These are phyloP conservation scores for Venturia aucupariae DNA, from an alignment of 2,329 filamentous ascomycete species.

Conservation along the genomic window DNA sequence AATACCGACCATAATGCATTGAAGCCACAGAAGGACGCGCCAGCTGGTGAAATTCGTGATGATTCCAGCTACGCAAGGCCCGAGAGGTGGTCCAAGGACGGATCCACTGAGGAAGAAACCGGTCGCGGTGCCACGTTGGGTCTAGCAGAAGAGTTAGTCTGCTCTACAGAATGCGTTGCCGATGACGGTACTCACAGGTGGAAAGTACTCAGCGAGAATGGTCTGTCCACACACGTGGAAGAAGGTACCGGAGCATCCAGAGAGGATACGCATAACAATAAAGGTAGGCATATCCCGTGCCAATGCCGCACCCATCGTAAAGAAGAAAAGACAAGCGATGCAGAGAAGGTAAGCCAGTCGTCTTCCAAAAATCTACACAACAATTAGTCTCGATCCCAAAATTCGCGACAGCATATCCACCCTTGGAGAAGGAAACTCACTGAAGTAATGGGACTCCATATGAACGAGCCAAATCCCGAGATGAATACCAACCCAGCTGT, in stretches of 20 bases:
- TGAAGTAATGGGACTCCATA: neutral
- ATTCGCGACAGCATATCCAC: no score
- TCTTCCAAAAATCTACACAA: conserved; percentile 16
- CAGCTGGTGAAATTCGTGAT: conserved; percentile 25
- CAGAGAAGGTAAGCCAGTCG: conserved; percentile 17
- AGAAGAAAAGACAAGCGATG: conserved; percentile 16
- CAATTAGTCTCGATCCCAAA: neutral
- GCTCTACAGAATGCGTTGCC: neutral
- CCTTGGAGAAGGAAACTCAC: neutral
- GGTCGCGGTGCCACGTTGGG: conserved; percentile 34
- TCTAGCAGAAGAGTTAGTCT: conserved; percentile 18
- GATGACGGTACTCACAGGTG: conserved; percentile 15
- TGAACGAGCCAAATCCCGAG: neutral
- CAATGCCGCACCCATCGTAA: conserved; percentile 17
- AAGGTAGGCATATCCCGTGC: conserved; percentile 17
- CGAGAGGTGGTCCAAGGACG: conserved; percentile 34
- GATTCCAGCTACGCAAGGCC: conserved; percentile 25
- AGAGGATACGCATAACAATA: conserved; percentile 18
- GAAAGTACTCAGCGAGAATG: conserved; percentile 20
- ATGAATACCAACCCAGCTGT: neutral
- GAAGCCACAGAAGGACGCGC: conserved; percentile 27
- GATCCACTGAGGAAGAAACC: conserved; percentile 36
- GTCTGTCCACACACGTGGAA: conserved; percentile 20
- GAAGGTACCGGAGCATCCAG: conserved; percentile 18
- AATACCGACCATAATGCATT: conserved; percentile 24